These are phyloP conservation scores for Scopulariopsis brevicaulis DNA, from an alignment of 2,329 filamentous ascomycete species.

Conservation along the genomic window DNA sequence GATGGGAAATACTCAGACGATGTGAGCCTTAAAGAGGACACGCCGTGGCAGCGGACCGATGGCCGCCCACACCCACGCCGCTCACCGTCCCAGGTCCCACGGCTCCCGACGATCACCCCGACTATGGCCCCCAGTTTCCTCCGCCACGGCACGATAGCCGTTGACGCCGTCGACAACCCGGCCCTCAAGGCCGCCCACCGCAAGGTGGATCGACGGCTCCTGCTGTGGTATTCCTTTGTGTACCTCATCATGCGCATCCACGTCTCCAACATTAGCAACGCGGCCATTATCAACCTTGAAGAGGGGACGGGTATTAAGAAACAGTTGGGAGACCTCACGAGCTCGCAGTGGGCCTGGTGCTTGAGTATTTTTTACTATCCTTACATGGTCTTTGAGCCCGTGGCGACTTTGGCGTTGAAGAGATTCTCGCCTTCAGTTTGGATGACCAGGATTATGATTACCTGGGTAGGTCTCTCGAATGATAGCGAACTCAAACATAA, in stretches of 20 bases:
- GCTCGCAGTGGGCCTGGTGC: conserved; percentile 14
- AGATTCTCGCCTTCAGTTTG: conserved; percentile 11
- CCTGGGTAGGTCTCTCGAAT: conserved; percentile 9
- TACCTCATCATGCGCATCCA: conserved; percentile 14
- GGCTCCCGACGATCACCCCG: background rate
- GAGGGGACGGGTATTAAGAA: conserved; percentile 13
- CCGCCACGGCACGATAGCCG: background rate
- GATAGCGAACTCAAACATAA: background rate
- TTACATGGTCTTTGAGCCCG: conserved; percentile 15
- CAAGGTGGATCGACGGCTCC: conserved; percentile 13
- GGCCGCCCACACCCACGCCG: background rate
- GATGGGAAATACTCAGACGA: background rate
- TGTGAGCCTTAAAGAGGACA: background rate
- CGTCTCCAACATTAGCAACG: conserved; percentile 14
- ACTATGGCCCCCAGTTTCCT: background rate
- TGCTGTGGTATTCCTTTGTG: conserved; percentile 13
- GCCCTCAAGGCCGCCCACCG: conserved; percentile 9
- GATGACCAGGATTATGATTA: conserved; percentile 16
- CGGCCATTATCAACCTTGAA: conserved; percentile 16
- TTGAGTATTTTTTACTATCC: conserved; percentile 14
- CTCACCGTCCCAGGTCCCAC: background rate
- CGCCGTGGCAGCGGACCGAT: background rate
- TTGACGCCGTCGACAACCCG: conserved; percentile 1
- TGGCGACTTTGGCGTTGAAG: conserved; percentile 13
- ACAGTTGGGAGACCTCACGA: conserved; percentile 12